Base-by-base conservation (phyloP, 1,284 basidiomycete species). In the Melampsora larici-populina region DNA sequence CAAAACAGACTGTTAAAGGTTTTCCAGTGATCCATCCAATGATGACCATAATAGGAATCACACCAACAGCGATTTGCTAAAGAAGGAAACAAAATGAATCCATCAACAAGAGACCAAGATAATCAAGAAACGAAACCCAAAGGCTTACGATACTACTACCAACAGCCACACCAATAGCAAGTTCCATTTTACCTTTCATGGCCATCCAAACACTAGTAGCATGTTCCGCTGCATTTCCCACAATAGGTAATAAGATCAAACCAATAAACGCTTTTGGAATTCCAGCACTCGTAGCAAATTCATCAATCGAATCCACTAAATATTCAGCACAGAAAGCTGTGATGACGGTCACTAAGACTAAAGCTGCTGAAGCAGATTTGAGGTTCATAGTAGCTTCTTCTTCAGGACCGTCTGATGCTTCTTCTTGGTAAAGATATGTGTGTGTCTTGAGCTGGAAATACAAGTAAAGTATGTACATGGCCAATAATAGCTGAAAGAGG, bases 121-220 rank as follows among this genome's bases (percentile, higher is more conserved):
- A n/a, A n/a, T n/a, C n/a, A n/a, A n/a, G n/a, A n/a, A n/a, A n/a
- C n/a, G n/a, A n/a, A n/a, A 70, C 94, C 92, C 71, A 90, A 89
- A 75, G 93, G 86, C 81, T 80, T 80, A 91, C 91, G 79, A 79
- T 89, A 89, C 70, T 92, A 86, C 83, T 92, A 17, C 94, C 92
- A 88, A 97, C 91, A 77, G 92, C 92, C 79, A 97, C 92, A 2
- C 90, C 90, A 79, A 97, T 92, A 0, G 92, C 90, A 46, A 93
- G 86, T 82, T 93, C 91, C 89, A 93, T 93, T 82, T 92, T 91
- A 79, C 88, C 87, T 84, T 93, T 93, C 87, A 91, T 87, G 0
- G 93, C 92, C 93, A 95, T 95, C 90, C 91, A 93, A 3, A 95
- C 88, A 8, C 91, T 89, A 0, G 92, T 94, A 69, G 90, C 89